phyloP scores from a whole-genome alignment of 2,329 filamentous ascomycete species.

The Ophiostoma triangulosporum region DNA sequence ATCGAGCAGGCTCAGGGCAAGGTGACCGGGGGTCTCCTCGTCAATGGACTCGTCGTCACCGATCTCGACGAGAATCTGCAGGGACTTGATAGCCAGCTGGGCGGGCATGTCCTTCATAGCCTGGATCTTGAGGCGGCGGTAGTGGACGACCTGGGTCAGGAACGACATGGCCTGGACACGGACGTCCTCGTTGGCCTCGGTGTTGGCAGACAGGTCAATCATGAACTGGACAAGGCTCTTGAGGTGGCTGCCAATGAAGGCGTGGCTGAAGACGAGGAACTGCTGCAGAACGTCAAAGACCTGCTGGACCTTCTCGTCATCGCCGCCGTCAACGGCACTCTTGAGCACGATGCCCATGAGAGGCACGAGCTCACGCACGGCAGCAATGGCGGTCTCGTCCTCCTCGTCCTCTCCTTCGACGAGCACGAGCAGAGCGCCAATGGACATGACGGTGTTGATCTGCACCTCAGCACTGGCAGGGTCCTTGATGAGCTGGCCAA shows the following conservation, averaged over 20 bases:
- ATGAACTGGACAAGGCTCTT: slow-evolving; percentile 87
- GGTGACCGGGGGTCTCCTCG: slow-evolving; percentile 71
- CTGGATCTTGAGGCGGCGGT: slow-evolving; percentile 92
- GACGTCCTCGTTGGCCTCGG: slow-evolving; percentile 66
- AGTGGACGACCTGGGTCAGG: slow-evolving; percentile 82
- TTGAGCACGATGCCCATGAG: slow-evolving; percentile 84
- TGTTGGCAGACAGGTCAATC: slow-evolving; percentile 72
- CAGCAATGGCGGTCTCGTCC: slow-evolving; percentile 56
- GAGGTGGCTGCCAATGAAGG: slow-evolving; percentile 72
- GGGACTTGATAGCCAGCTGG: slow-evolving; percentile 72
- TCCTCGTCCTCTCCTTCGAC: slow-evolving; percentile 83
- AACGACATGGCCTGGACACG: slow-evolving; percentile 85
- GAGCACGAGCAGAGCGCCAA: slow-evolving; percentile 77
- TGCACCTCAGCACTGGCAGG: slow-evolving; percentile 83
- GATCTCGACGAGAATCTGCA: slow-evolving; percentile 83
- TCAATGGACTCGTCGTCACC: slow-evolving; percentile 69
- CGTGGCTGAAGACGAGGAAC: slow-evolving; percentile 76
- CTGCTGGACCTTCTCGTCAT: slow-evolving; percentile 81
- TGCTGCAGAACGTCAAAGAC: slow-evolving; percentile 97
- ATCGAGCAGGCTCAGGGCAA: slow-evolving; percentile 77
- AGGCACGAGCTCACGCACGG: slow-evolving; percentile 71
- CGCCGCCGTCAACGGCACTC: slow-evolving; percentile 60
- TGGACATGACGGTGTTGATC: slow-evolving; percentile 83
- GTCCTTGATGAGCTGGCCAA: slow-evolving; percentile 78
- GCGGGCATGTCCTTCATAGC: slow-evolving; percentile 72